Percentiles rank a stretch among this genome's conserved stretches.
phyloP scores from a whole-genome alignment of 2,329 filamentous ascomycete genomes.

The Epichloe coenophiala region DNA sequence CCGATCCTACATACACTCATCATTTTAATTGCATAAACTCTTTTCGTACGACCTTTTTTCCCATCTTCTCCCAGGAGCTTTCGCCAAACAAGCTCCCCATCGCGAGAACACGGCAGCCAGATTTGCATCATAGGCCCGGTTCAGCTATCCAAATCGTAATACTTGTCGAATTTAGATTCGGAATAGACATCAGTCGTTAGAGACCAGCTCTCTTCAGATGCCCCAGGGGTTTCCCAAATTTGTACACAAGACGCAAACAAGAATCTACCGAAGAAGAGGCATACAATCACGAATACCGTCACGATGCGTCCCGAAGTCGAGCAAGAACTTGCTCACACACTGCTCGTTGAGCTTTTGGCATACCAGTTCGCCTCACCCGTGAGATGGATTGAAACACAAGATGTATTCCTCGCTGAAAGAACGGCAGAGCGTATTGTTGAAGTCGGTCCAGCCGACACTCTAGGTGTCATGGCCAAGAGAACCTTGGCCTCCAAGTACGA shows the following conservation, averaged over 20 bases:
- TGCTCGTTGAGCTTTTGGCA: constrained; percentile 95
- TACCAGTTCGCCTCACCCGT: constrained; percentile 99
- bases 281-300: constrained; percentile 12
- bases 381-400: constrained; percentile 99
- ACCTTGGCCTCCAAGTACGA: constrained; percentile 96
- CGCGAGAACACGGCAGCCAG: constrained; percentile 2
- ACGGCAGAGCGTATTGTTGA: constrained; percentile 95
- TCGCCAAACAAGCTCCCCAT: constrained; percentile 1
- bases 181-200: neutral
- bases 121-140: neutral
- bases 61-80: constrained; percentile 14
- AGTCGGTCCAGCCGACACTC: constrained; percentile 89
- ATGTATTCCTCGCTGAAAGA: constrained; percentile 97
- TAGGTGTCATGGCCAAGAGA: constrained; percentile 94
- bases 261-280: neutral
- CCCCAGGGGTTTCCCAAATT: neutral
- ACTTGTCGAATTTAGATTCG: neutral
- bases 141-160: neutral
- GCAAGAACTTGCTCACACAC: constrained; percentile 96
- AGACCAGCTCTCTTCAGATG: neutral
- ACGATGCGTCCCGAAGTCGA: constrained; percentile 96
- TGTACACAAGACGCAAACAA: neutral
- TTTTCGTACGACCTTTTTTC: constrained; percentile 5
- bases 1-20: constrained; percentile 11
- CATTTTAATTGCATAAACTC: constrained; percentile 5